Evolutionary conservation across 768 basidiomycete species (phyloP).

Genomic region (Mycena albidolilacea): DNA sequence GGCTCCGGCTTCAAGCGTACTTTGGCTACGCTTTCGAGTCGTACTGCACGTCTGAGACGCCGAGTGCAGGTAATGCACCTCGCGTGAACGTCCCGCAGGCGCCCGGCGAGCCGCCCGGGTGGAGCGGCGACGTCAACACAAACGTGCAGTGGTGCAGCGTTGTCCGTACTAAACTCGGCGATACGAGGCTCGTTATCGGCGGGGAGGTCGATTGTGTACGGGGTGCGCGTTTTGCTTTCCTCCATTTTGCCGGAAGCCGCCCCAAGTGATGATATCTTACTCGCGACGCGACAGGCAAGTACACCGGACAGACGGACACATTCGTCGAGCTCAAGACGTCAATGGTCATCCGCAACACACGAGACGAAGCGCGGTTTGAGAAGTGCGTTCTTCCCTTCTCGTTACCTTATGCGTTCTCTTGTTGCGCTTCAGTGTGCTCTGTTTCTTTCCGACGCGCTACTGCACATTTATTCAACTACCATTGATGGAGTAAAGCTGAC

Average conservation of each 20-base stretch:
- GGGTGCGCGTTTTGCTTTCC: conserved; percentile 60
- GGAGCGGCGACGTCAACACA: conserved; percentile 89
- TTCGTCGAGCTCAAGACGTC: conserved; percentile 94
- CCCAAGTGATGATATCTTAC: not conserved
- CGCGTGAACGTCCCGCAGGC: conserved; percentile 38
- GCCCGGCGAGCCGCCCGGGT: conserved; percentile 62
- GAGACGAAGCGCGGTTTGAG: conserved; percentile 84
- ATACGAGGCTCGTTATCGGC: conserved; percentile 81
- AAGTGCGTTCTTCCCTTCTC: conserved; percentile 63
- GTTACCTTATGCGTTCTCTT: conserved; percentile 2
- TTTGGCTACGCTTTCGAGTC: conserved; percentile 94
- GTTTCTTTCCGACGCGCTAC: not conserved
- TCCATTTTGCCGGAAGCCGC: no score
- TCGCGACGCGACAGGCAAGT: conserved; percentile 61
- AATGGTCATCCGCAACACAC: conserved; percentile 70
- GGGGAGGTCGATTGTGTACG: conserved; percentile 94
- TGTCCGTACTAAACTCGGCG: conserved; percentile 87
- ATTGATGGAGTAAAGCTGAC: not conserved
- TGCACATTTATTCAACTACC: no score
- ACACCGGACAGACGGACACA: conserved; percentile 72
- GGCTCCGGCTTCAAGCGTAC: conserved; percentile 77
- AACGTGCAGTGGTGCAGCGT: conserved; percentile 94
- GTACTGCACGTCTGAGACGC: conserved; percentile 74
- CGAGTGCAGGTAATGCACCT: conserved; percentile 30
- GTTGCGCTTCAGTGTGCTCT: conserved; percentile 9